Base-by-base conservation (phyloP, 2,329 filamentous ascomycete species). In the Talaromyces sp. region DNA sequence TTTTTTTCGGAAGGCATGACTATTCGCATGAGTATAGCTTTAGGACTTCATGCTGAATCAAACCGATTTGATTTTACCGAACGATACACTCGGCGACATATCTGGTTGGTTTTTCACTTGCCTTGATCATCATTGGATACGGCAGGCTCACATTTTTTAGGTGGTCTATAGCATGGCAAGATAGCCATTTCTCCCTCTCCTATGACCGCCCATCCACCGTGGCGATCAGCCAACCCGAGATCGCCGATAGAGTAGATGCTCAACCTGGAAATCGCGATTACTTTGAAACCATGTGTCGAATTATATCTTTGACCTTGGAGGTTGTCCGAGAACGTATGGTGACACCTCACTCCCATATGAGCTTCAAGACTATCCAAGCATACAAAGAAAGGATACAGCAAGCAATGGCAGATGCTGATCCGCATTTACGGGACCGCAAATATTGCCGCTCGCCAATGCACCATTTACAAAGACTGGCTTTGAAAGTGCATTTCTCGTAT, bases 131-230 rank as follows among this genome's bases (percentile, higher is more conserved):
- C 3, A 57, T 16, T 34, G 31, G 5, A 16, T 23, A 7, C 57
- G 51, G 31, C 28, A 34, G 16, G 16, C 14, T 57, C 40, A 31
- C 31, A 7, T 31, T 27, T 52, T 36, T 56, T 63, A 82, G 80
- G 80, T 88, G 85, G 85, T 84, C 84, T 2, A 79, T 87, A 65
- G 79, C 87, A 34, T 88, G 85, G 85, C 85, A 87, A 68, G 85
- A 88, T 66, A 86, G 83, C 61, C 77, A 87, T 54, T 80, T 88
- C 28, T 87, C 85, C 8, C 81, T 88, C 34, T 87, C 85, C 2
- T 88, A 87, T 67, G 85, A 88, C 67, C 76, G 85, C 42, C 81
- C 80, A 1, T 84, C 83, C 2, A 83, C 82, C 14, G 81, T 78
- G 30, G 83, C 83, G 5, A 81, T 84, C n/a, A 76, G 79, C 57